These are phyloP conservation scores for Xylariaceae sp. DNA, from an alignment of 2,329 filamentous ascomycete genomes.

Conservation along the genomic window DNA sequence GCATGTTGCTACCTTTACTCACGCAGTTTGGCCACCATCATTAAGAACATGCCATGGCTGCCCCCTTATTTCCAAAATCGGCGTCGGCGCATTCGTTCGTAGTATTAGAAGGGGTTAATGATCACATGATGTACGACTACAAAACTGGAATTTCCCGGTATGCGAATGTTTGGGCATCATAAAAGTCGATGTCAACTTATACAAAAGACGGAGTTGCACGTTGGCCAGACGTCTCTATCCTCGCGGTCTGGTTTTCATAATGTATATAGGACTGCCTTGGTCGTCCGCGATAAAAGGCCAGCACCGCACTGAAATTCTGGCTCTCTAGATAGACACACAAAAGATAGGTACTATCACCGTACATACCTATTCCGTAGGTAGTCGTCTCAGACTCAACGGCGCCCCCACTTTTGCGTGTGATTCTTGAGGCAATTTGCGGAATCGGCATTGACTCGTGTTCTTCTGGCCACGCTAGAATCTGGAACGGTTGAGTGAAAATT, in stretches of 20 bases:
- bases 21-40: slow-evolving; percentile 76
- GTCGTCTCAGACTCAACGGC: background rate
- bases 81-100: slow-evolving; percentile 15
- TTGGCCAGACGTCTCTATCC: background rate
- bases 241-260: background rate
- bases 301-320: too few relatives aligned
- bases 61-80: slow-evolving; percentile 12
- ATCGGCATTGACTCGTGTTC: too few relatives aligned
- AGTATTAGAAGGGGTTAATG: slow-evolving; percentile 14
- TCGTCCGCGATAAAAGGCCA: background rate
- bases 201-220: slow-evolving; percentile 3
- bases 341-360: too few relatives aligned
- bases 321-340: too few relatives aligned
- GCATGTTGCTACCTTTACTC: slow-evolving; percentile 72
- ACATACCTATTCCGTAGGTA: background rate
- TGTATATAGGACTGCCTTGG: slow-evolving; percentile 5
- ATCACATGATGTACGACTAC: slow-evolving; percentile 16
- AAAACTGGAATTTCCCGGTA: background rate
- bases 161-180: slow-evolving; percentile 6
- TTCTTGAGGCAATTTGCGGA: background rate
- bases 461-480: too few relatives aligned
- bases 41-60: slow-evolving; percentile 24
- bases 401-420: background rate
- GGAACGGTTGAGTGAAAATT: too few relatives aligned
- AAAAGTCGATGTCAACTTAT: slow-evolving; percentile 8